These are phyloP conservation scores for Apiospora malaysiana DNA, from an alignment of 2,329 filamentous ascomycete genomes.

Conservation along the genomic window DNA sequence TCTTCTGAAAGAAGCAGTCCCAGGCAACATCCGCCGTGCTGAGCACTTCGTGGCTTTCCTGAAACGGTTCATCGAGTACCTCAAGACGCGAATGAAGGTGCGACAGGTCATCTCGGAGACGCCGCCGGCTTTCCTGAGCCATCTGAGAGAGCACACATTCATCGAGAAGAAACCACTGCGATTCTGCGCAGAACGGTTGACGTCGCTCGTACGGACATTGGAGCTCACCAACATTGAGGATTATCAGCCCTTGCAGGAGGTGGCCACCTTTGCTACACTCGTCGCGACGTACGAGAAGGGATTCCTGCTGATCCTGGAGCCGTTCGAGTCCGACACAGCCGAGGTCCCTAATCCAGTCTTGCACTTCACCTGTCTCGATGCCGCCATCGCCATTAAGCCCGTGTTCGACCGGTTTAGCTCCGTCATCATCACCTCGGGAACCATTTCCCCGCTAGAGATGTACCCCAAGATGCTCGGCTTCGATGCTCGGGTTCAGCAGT, in stretches of 20 bases:
- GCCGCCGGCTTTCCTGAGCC: constrained; percentile 88
- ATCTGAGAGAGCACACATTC: constrained; percentile 94
- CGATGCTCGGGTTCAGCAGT: constrained; percentile 90
- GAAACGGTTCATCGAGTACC: constrained; percentile 95
- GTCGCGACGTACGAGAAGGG: constrained; percentile 97
- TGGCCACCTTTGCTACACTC: constrained; percentile 95
- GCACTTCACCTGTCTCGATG: constrained; percentile 95
- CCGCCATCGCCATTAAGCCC: constrained; percentile 96
- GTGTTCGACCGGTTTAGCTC: constrained; percentile 98
- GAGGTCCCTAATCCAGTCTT: constrained; percentile 96
- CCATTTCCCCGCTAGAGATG: constrained; percentile 96
- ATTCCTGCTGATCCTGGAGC: constrained; percentile 94
- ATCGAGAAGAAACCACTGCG: constrained; percentile 95
- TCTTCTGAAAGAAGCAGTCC: constrained; percentile 91
- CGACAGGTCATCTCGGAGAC: constrained; percentile 97
- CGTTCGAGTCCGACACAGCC: constrained; percentile 92
- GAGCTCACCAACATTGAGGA: constrained; percentile 98
- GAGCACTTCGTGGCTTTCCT: constrained; percentile 96
- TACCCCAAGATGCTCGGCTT: constrained; percentile 99
- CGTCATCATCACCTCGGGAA: constrained; percentile 97
- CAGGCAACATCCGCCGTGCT: constrained; percentile 92
- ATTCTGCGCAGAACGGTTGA: constrained; percentile 94
- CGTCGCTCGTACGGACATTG: constrained; percentile 90
- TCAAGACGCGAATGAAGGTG: constrained; percentile 98
- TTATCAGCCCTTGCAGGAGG: constrained; percentile 94